These are phyloP conservation scores for Paramarasmius palmivorus DNA, from an alignment of 1,284 basidiomycete genomes.

Conservation along the genomic window DNA sequence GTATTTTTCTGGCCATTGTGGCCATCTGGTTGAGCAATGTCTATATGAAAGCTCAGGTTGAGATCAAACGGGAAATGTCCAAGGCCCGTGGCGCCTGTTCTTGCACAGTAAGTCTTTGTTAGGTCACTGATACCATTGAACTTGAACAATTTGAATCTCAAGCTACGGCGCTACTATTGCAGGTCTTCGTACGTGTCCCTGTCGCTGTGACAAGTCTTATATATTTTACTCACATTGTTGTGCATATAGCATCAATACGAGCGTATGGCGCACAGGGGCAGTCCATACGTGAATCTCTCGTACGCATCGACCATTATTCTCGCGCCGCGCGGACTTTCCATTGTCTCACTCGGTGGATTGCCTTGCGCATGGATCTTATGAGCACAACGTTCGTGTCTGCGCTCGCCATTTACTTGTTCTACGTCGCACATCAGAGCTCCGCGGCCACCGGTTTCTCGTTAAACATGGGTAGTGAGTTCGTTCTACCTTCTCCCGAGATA, in stretches of 20 bases:
- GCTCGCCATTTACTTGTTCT: slow-evolving; percentile 15
- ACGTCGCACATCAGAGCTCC: slow-evolving; percentile 8
- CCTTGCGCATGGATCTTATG: slow-evolving; percentile 39
- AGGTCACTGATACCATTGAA: too few species aligned
- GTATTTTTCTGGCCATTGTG: slow-evolving; percentile 37
- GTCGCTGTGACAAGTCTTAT: background rate
- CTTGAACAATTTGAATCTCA: too few species aligned
- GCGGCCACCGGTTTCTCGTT: slow-evolving; percentile 16
- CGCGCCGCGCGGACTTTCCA: slow-evolving; percentile 39
- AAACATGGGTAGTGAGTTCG: slow-evolving; percentile 41
- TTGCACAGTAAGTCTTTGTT: slow-evolving; percentile 50
- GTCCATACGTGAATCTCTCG: slow-evolving; percentile 35
- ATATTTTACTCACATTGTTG: slow-evolving; percentile 2
- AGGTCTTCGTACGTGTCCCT: slow-evolving; percentile 53
- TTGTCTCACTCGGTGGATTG: slow-evolving; percentile 47
- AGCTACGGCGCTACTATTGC: slow-evolving; percentile 66
- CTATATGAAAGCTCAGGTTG: slow-evolving; percentile 75
- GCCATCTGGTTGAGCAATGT: slow-evolving; percentile 32
- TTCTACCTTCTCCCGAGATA: background rate
- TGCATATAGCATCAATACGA: slow-evolving; percentile 53
- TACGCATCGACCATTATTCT: slow-evolving; percentile 40
- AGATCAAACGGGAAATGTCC: slow-evolving; percentile 75
- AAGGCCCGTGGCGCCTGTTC: slow-evolving; percentile 67
- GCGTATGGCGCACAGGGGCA: slow-evolving; percentile 53
- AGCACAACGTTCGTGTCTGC: slow-evolving; percentile 32